These are phyloP conservation scores for Exophiala sideris DNA, from an alignment of 2,329 filamentous ascomycete species.

Conservation along the genomic window DNA sequence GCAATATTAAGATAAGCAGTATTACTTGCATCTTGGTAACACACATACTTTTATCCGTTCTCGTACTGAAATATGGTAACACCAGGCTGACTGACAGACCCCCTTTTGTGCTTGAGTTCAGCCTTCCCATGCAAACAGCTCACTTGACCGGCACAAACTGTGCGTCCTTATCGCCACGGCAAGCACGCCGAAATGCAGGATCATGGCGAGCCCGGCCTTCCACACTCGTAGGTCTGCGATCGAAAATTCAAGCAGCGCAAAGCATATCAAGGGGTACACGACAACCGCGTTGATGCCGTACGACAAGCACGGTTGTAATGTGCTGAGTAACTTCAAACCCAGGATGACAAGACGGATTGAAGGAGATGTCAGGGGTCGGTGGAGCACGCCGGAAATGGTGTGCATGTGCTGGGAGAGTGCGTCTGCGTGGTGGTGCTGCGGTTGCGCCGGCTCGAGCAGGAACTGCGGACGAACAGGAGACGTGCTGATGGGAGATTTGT, in stretches of 20 bases:
- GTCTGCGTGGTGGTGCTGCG: background rate
- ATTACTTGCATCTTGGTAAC: no score
- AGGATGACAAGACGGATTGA: conserved; percentile 19
- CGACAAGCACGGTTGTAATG: conserved; percentile 25
- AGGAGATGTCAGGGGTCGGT: conserved; percentile 9
- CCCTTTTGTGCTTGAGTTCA: background rate
- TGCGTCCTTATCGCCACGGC: conserved; percentile 14
- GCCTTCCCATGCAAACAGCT: conserved; percentile 1
- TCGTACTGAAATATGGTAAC: no score
- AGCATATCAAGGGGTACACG: conserved; percentile 24
- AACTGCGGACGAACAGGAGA: conserved; percentile 22
- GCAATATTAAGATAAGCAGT: no score
- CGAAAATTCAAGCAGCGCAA: conserved; percentile 25
- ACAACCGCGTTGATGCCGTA: conserved; percentile 23
- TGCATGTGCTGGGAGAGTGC: background rate
- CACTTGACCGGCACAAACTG: conserved; percentile 11
- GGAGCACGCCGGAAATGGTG: background rate
- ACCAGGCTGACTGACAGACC: no score
- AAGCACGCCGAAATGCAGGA: conserved; percentile 19
- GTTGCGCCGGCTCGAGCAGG: conserved; percentile 19
- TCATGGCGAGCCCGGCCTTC: conserved; percentile 17
- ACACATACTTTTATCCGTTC: no score
- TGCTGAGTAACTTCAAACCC: conserved; percentile 22
- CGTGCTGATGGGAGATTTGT: conserved; percentile 3
- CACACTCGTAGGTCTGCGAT: conserved; percentile 17